A percentile compares a stretch with the other conserved stretches of the same genome.
These are phyloP conservation scores for Wickerhamia fluorescens DNA, from an alignment of 805 yeast species.

Conservation along the genomic window DNA sequence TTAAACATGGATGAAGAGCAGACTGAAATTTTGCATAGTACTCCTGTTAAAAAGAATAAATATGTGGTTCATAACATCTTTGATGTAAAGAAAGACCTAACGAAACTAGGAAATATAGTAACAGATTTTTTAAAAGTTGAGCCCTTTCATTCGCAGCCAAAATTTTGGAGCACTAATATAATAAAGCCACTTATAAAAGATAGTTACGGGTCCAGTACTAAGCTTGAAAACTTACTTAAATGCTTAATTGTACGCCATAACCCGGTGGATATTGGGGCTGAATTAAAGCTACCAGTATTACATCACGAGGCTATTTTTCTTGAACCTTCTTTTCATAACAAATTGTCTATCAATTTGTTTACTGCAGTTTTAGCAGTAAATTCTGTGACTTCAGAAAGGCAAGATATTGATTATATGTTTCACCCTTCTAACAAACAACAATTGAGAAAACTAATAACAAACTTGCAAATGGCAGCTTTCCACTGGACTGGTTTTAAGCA, in stretches of 20 bases:
- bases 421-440: conserved; percentile 51
- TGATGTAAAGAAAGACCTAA: conserved; percentile 46
- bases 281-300: conserved; percentile 51
- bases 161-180: conserved; percentile 41
- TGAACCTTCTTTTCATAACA: conserved; percentile 59
- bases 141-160: conserved; percentile 46
- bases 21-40: too few species aligned
- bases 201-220: conserved; percentile 33
- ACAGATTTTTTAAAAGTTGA: conserved; percentile 49
- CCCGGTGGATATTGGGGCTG: conserved; percentile 45
- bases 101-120: conserved; percentile 46
- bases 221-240: conserved; percentile 36
- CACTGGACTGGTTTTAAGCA: conserved; percentile 70
- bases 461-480: conserved; percentile 60
- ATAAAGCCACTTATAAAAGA: conserved; percentile 41
- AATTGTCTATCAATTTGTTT: conserved; percentile 54
- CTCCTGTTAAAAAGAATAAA: conserved; percentile 14
- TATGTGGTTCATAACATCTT: conserved; percentile 45
- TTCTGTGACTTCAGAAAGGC: conserved; percentile 66
- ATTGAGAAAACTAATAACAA: conserved; percentile 49
- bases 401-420: conserved; percentile 65
- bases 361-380: conserved; percentile 63
- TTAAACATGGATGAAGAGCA: conserved; percentile 41
- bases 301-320: conserved; percentile 52
- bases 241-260: conserved; percentile 52